Percentiles rank a stretch among this genome's conserved stretches.
Evolutionary conservation across 805 yeast species (phyloP).

Genomic region (Isabelozyma gotoi): DNA sequence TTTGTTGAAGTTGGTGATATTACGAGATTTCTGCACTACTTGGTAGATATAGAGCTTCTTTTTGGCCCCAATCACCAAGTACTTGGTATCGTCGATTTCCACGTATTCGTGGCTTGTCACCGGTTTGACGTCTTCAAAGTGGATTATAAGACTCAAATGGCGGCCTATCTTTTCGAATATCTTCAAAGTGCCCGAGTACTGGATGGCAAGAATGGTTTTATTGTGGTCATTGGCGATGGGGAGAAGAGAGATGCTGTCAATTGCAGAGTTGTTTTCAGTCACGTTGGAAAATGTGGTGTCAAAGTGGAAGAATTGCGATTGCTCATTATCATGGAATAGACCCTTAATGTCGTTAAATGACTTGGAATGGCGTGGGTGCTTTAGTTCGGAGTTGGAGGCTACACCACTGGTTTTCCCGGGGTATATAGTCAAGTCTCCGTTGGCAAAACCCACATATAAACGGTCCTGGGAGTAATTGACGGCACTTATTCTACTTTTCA

Average conservation of each 20-base stretch:
- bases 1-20: slow-evolving; percentile 25
- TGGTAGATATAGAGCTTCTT: slow-evolving; percentile 28
- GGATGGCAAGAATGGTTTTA: slow-evolving; percentile 24
- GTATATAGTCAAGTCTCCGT: slow-evolving; percentile 34
- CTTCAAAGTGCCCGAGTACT: slow-evolving; percentile 20
- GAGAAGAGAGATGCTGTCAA: slow-evolving; percentile 14
- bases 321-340: slow-evolving; percentile 18
- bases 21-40: slow-evolving; percentile 28
- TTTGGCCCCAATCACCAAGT: slow-evolving; percentile 25
- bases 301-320: slow-evolving; percentile 12
- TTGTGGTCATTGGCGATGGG: slow-evolving; percentile 16
- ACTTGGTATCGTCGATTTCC: slow-evolving; percentile 12
- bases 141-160: slow-evolving; percentile 30
- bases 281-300: slow-evolving; percentile 21
- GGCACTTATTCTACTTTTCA: slow-evolving; percentile 20
- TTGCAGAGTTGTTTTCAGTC: slow-evolving; percentile 13
- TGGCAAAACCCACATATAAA: slow-evolving; percentile 31
- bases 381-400: slow-evolving; percentile 6
- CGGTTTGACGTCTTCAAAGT: slow-evolving; percentile 24
- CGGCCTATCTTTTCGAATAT: slow-evolving; percentile 31
- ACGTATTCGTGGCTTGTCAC: slow-evolving; percentile 15
- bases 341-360: slow-evolving; percentile 24
- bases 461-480: slow-evolving; percentile 16
- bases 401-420: slow-evolving; percentile 9
- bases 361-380: slow-evolving; percentile 12